Evolutionary conservation across 495 filamentous ascomycete species (phyloP), one percentile per base, ranked within the genome.

Genomic region (Astrothelium macrocarpum): DNA sequence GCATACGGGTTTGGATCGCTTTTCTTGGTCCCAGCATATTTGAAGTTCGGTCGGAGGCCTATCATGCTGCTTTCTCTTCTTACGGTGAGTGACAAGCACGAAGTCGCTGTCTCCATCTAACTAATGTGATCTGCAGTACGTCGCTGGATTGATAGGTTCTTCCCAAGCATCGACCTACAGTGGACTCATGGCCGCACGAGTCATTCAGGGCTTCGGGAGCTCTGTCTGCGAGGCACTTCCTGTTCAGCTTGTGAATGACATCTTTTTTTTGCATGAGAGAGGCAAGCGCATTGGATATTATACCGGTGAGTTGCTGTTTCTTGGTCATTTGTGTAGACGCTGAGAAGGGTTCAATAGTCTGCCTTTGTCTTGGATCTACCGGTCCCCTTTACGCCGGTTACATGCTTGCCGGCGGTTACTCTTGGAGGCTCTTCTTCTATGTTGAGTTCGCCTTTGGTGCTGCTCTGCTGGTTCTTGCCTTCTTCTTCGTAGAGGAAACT

Each of bases 371-470:
- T 31, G 83, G 84, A 12, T 73, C 81, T 0, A 83, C 82, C 16
- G 83, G 83, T 2, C 79, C 83, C 0, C 71, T 87, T 0, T 85
- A 81, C 39, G 83, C 84, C 2, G 81, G 84, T 0, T 87, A 86
- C 72, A 86, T 87, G 80, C 79, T 87, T 2, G 77, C 78, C 1
- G 84, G 79, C 10, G 84, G 83, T 1, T 81, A 85, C 66, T 81
- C 81, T 0, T 87, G 84, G 84, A 72, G 79, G 18, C 76, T 87
- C 1, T 85, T 82, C 75, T 87, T 87, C 74, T 87, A 85, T 70
- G 84, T 87, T 29, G 79, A 81, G 49, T 80, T 82, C 23, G 84
- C 83, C 0, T 86, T 87, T 63, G 82, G 79, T 10, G 77, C 71
- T 14, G 76, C 77, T 0, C 73, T 86, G 1, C 68, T 86, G 10